Evolutionary conservation across 352 stramenopile genomes (phyloP).

Genomic region (Pythium apleroticum): DNA sequence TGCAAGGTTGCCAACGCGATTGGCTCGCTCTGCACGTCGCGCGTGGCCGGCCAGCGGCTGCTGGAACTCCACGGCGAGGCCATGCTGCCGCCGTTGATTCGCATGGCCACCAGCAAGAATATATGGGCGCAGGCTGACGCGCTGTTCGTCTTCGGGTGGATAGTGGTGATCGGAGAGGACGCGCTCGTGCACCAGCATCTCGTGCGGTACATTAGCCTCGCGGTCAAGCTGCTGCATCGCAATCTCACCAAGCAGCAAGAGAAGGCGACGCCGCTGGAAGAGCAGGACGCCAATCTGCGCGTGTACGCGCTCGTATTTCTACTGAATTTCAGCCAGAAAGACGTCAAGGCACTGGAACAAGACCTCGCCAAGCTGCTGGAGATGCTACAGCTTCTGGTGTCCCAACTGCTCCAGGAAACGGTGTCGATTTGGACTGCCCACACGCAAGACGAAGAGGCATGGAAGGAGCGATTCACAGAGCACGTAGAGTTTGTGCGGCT

Average conservation of each 20-base stretch:
- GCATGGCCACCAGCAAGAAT: constrained; percentile 70
- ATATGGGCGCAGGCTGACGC: constrained; percentile 76
- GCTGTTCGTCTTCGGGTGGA: constrained; percentile 73
- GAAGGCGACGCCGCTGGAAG: constrained; percentile 24
- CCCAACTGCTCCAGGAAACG: constrained; percentile 29
- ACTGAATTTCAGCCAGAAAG: constrained; percentile 69
- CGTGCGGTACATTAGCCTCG: constrained; percentile 41
- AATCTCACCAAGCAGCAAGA: constrained; percentile 30
- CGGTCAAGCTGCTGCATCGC: constrained; percentile 43
- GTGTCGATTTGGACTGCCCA: not conserved
- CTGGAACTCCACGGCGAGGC: constrained; percentile 43
- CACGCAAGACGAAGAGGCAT: constrained; percentile 1
- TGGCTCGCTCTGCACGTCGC: constrained; percentile 69
- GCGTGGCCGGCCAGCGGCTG: constrained; percentile 64
- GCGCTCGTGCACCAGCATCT: constrained; percentile 33
- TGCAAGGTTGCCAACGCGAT: constrained; percentile 79
- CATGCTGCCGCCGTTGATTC: constrained; percentile 39
- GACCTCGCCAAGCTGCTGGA: constrained; percentile 31
- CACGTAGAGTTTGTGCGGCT: constrained; percentile 61
- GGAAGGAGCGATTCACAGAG: constrained; percentile 29
- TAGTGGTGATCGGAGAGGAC: constrained; percentile 69
- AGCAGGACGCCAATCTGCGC: constrained; percentile 64
- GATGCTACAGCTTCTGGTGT: constrained; percentile 41
- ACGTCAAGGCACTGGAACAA: constrained; percentile 36
- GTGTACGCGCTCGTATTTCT: constrained; percentile 75